A percentile compares a stretch with the other conserved stretches of the same genome.
Conservation (phyloP, 2,329 filamentous ascomycete genomes). For the Neonectria coccinea region DNA sequence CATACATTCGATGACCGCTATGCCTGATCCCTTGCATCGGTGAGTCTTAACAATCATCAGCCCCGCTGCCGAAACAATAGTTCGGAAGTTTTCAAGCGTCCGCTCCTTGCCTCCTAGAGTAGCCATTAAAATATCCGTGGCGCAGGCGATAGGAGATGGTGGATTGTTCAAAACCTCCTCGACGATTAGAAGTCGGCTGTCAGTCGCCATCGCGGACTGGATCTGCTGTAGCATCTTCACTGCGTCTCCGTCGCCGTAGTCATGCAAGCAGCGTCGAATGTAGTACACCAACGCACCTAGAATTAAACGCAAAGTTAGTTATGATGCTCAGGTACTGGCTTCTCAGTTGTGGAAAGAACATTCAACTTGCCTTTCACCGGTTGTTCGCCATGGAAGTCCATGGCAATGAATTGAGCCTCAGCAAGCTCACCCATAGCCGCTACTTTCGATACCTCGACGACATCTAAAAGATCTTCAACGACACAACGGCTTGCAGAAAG, state of each 20-base stretch:
- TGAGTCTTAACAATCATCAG: slow-evolving; percentile 9
- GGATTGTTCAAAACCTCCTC: slow-evolving; percentile 17
- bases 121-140: slow-evolving; percentile 18
- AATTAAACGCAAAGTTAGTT: background rate
- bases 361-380: slow-evolving; percentile 14
- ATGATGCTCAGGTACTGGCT: background rate
- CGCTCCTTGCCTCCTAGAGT: slow-evolving; percentile 21
- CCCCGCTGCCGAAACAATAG: slow-evolving; percentile 4
- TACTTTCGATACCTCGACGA: slow-evolving; percentile 2
- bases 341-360: background rate
- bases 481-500: slow-evolving; percentile 15
- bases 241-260: slow-evolving; percentile 13
- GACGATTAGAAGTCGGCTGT: slow-evolving; percentile 17
- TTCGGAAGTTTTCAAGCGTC: slow-evolving; percentile 3
- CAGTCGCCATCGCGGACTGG: slow-evolving; percentile 4
- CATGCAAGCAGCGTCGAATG: slow-evolving; percentile 20
- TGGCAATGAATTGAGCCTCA: slow-evolving; percentile 9
- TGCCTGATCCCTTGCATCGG: slow-evolving; percentile 1
- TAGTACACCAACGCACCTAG: slow-evolving; percentile 8
- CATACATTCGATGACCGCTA: slow-evolving; percentile 18
- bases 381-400: slow-evolving; percentile 19
- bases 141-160: slow-evolving; percentile 6
- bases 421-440: slow-evolving; percentile 2
- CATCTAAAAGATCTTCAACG: slow-evolving; percentile 10
- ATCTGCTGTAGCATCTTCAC: slow-evolving; percentile 7